Conservation (phyloP, 768 basidiomycete genomes). For the Macrolepiota albuminosa region DNA sequence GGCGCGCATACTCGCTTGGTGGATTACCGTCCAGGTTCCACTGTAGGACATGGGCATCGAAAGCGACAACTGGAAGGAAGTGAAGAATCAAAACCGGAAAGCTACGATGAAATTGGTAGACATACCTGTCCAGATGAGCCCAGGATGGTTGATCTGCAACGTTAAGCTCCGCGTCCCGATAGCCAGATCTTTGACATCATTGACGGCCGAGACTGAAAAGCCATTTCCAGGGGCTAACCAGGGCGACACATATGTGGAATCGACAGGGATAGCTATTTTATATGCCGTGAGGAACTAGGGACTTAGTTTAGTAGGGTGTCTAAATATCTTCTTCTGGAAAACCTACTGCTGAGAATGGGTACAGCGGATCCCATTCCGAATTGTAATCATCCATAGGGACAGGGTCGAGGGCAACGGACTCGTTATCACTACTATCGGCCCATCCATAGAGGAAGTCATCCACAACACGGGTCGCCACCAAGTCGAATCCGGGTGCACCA, state of each 20-base stretch:
- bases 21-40: slow-evolving; percentile 85
- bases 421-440: slow-evolving; percentile 21
- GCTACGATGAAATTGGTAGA: neutral
- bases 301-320: neutral
- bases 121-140: slow-evolving; percentile 80
- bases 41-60: slow-evolving; percentile 82
- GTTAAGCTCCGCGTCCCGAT: slow-evolving; percentile 69
- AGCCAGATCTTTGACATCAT: slow-evolving; percentile 47
- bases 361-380: slow-evolving; percentile 83
- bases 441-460: slow-evolving; percentile 48
- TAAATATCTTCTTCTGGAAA: neutral
- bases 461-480: slow-evolving; percentile 59
- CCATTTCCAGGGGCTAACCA: slow-evolving; percentile 32
- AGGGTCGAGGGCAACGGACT: slow-evolving; percentile 24
- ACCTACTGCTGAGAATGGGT: slow-evolving; percentile 69
- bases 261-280: slow-evolving; percentile 61
- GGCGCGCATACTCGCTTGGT: slow-evolving; percentile 67
- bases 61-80: slow-evolving; percentile 61
- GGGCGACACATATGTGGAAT: slow-evolving; percentile 45
- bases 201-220: slow-evolving; percentile 54
- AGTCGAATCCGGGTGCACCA: slow-evolving; percentile 68
- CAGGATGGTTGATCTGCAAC: slow-evolving; percentile 69
- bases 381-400: slow-evolving; percentile 73
- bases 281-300: slow-evolving; percentile 78
- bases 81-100: neutral